Evolutionary conservation across 306 rosid species (phyloP).

Genomic region (Hippophae gyantsensis): DNA sequence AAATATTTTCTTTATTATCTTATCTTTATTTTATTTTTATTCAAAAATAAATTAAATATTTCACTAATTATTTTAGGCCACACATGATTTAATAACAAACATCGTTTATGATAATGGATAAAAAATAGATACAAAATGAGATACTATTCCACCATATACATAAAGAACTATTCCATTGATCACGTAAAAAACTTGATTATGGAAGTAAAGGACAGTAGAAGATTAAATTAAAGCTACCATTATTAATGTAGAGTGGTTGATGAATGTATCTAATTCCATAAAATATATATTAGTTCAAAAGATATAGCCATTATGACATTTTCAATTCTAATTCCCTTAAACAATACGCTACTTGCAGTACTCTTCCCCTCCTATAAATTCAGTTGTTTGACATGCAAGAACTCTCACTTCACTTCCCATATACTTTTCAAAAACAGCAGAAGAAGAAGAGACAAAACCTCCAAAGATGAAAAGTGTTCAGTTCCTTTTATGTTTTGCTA

Average conservation of each 20-base stretch:
- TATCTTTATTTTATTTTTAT: too few species aligned
- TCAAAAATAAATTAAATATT: too few species aligned
- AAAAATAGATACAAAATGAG: too few species aligned
- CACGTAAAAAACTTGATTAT: too few species aligned
- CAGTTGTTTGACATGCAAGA: constrained; percentile 17
- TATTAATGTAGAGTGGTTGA: background rate
- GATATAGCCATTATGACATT: background rate
- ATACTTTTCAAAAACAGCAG: background rate
- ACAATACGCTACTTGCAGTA: background rate
- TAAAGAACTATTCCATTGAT: too few species aligned
- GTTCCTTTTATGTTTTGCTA: constrained; percentile 9
- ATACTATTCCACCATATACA: too few species aligned
- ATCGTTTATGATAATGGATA: too few species aligned
- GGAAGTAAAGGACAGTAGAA: too few species aligned
- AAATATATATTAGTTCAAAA: background rate
- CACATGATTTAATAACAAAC: too few species aligned
- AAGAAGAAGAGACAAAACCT: background rate
- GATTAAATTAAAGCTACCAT: background rate
- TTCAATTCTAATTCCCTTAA: background rate
- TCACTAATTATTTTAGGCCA: too few species aligned
- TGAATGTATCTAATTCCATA: constrained; percentile 8
- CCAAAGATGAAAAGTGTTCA: background rate
- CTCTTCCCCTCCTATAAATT: background rate
- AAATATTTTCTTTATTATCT: too few species aligned
- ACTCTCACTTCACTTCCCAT: background rate